phyloP scores from a whole-genome alignment of 768 basidiomycete species.

The Calocybe indica region DNA sequence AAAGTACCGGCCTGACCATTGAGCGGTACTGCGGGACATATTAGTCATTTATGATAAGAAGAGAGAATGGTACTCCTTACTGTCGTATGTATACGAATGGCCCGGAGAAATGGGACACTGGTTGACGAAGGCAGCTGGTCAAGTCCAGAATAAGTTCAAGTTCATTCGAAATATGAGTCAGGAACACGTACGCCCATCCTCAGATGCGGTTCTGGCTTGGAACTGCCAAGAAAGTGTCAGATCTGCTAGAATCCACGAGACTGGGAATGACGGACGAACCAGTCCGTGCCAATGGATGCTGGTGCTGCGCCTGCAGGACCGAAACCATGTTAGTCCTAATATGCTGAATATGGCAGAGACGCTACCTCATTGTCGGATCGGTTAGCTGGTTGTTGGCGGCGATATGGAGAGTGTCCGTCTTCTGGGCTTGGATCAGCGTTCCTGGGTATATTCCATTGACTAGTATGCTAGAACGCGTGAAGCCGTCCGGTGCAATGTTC shows the following conservation, averaged over 20 bases:
- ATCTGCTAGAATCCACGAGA: neutral
- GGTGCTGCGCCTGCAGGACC: slow-evolving; percentile 16
- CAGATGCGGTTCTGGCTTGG: slow-evolving; percentile 37
- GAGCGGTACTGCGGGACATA: slow-evolving; percentile 7
- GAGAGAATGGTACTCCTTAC: slow-evolving; percentile 16
- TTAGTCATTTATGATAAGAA: slow-evolving; percentile 22
- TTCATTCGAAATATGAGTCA: neutral
- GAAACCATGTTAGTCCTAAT: neutral
- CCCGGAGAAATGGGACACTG: slow-evolving; percentile 34
- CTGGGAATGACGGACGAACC: slow-evolving; percentile 9
- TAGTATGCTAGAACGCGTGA: slow-evolving; percentile 28
- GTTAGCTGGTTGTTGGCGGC: slow-evolving; percentile 24
- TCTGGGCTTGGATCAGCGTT: slow-evolving; percentile 32
- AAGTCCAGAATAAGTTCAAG: neutral
- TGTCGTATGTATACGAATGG: slow-evolving; percentile 23
- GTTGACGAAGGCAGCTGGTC: slow-evolving; percentile 18
- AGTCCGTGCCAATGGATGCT: slow-evolving; percentile 29
- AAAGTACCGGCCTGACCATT: slow-evolving; percentile 30
- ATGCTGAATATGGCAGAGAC: neutral
- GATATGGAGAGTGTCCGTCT: slow-evolving; percentile 27
- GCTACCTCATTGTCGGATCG: slow-evolving; percentile 25
- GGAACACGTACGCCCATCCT: slow-evolving; percentile 32
- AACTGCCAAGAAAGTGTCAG: slow-evolving; percentile 15
- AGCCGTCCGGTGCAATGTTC: slow-evolving; percentile 38
- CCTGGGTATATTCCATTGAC: slow-evolving; percentile 36